phyloP scores from a whole-genome alignment of 1,139 yeast genomes.

The Scheffersomyces insectosa region DNA sequence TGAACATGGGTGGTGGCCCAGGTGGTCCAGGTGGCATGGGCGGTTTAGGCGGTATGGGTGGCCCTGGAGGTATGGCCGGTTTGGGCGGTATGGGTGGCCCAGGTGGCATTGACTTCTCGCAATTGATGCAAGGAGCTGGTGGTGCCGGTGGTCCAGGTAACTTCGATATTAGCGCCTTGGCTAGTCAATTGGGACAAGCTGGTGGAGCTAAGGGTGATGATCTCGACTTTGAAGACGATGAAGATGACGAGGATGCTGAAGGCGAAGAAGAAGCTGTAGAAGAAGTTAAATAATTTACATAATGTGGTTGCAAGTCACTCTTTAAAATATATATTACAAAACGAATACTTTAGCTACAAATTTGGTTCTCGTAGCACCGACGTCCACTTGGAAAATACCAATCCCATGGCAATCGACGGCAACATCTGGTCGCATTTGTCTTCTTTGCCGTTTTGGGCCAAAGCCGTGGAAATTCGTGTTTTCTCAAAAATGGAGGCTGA shows the following conservation, averaged over 20 bases:
- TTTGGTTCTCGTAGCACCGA: not conserved
- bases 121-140: constrained; percentile 21
- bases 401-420: not conserved
- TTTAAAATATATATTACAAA: no score
- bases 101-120: constrained; percentile 28
- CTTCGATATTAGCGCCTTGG: constrained; percentile 36
- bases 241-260: constrained; percentile 29
- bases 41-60: constrained; percentile 23
- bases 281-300: not conserved
- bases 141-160: constrained; percentile 27
- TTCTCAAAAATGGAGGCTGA: no score
- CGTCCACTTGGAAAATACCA: not conserved
- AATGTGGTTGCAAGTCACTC: no score
- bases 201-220: constrained; percentile 32
- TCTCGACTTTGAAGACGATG: constrained; percentile 31
- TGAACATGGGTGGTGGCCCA: constrained; percentile 20
- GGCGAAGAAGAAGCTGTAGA: constrained; percentile 22
- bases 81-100: constrained; percentile 30
- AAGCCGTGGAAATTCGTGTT: no score
- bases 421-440: no score
- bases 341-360: no score
- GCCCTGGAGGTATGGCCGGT: constrained; percentile 36
- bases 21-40: constrained; percentile 30
- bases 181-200: constrained; percentile 48
- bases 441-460: no score